Evolutionary conservation across 371 early-diverging fungal genomes (phyloP), one percentile per base, ranked within the genome.

Genomic region (Syncephalis fuscata): DNA sequence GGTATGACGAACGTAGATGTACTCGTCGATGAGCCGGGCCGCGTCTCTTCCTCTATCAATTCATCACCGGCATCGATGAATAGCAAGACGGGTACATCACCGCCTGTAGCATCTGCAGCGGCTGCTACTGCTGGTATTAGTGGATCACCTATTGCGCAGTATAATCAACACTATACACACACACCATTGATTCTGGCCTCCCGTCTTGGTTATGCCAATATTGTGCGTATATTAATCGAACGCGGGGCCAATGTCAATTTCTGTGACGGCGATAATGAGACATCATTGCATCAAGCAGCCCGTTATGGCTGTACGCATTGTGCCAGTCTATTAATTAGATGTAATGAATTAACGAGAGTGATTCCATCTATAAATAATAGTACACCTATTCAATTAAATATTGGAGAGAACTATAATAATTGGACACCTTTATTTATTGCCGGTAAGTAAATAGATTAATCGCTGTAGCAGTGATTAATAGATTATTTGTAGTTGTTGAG

Each of bases 371-470:
- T 9, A 47, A 24, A 20, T 24, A 47, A n/a, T 7, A 38, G 9
- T 10, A 48, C 21, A 15, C 11, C 26, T 20, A 40, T 54, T 10
- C 51, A 56, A n/a, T 20, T 67, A 19, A 61, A 65, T 39, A 45
- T 53, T n/a, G 54, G 51, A 3, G 67, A 64, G n/a, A 54, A 57
- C 11, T 59, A 53, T 23, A 70, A 77, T 52, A 73, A 68, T 8
- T 76, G 74, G 75, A 78, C 82, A 1, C 77, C 82, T 3, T 44
- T 81, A 38, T 74, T 75, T 48, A 54, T 74, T 24, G 76, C 79
- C 25, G 70, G 74, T 71, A 60, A 49, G 51, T 19, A 16, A 20
- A 25, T 38, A 39, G 8, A n/a, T 16, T 9, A 15, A 26, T 37
- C 36, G 7, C 27, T 27, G n/a, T n/a, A n/a, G n/a, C n/a, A n/a